Conservation (phyloP, 2,329 filamentous ascomycete genomes). For the Aulographum hederae region DNA sequence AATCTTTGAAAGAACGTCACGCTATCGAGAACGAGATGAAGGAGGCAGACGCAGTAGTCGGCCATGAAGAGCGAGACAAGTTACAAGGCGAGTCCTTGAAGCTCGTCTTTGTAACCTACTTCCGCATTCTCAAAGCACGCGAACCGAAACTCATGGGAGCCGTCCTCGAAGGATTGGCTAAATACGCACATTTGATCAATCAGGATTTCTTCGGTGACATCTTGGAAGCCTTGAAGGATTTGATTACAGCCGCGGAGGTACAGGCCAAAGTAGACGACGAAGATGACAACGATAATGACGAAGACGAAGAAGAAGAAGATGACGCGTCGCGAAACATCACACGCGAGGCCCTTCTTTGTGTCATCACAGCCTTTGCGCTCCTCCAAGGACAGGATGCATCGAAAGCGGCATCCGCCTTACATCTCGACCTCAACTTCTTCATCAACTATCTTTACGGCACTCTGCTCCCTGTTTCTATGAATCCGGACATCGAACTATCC, state of each 20-base stretch:
- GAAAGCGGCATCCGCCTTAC: constrained; percentile 62
- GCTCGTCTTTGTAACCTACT: constrained; percentile 87
- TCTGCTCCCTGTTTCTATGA: constrained; percentile 58
- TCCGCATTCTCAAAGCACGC: constrained; percentile 76
- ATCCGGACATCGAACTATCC: constrained; percentile 69
- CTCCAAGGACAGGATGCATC: constrained; percentile 84
- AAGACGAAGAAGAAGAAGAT: constrained; percentile 26
- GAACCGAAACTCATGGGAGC: constrained; percentile 84
- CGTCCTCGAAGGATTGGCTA: constrained; percentile 81
- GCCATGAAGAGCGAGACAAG: constrained; percentile 78
- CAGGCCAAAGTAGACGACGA: constrained; percentile 25
- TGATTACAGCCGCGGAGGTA: constrained; percentile 50
- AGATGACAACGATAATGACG: constrained; percentile 31
- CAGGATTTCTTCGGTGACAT: constrained; percentile 97
- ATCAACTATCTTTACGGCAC: constrained; percentile 83
- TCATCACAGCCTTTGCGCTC: constrained; percentile 90
- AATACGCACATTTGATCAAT: constrained; percentile 93
- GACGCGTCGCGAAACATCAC: constrained; percentile 47
- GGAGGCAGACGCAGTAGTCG: constrained; percentile 76
- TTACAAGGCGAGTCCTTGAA: constrained; percentile 95
- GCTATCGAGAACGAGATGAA: constrained; percentile 83
- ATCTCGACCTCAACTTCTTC: constrained; percentile 90
- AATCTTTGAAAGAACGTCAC: constrained; percentile 70
- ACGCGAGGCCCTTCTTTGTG: constrained; percentile 80
- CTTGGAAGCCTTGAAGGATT: constrained; percentile 81